Evolutionary conservation across 495 filamentous ascomycete species (phyloP), one percentile per base, ranked within the genome.

Genomic region (Penicillium lividum): DNA sequence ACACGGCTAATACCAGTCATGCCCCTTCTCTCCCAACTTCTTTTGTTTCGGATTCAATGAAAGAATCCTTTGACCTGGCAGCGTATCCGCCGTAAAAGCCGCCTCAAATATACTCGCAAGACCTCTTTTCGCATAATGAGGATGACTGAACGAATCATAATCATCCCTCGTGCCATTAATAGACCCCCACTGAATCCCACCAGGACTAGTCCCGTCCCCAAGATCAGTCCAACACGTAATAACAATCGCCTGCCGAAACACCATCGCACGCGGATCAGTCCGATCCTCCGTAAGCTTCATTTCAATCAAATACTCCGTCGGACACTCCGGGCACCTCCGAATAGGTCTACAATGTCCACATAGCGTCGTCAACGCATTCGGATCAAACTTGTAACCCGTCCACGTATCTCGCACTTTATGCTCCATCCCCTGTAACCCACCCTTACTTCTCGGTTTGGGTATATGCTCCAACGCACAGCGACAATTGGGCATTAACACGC

Each of bases 201-300:
- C 54, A 7, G 82, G 78, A 13, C 65, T 68, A 1, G 66, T 73
- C 4, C 81, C 80, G 71, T 83, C 74, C 3, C 84, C 84, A 33
- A 86, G 65, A 68, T 86, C 84, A 57, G 71, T 77, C 84, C 84
- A 86, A 25, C 82, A 66, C 16, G 82, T 86, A 15, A 86, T 80
- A n/a, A 80, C 72, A 52, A 86, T 77, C 7, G 79, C 78, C 56
- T 85, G 82, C 59, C 75, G 82, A 69, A 86, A 86, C 18, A 67
- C 63, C 5, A 65, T 42, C 5, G 51, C 55, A 7, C 52, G 59
- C 15, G 55, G 49, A 34, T 62, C 53, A 25, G 62, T 58, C 36
- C 61, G 70, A 58, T 86, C 81, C 64, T 85, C 82, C 2, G 76
- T 68, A 43, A 85, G 65, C 34, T 80, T 82, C 9, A 85, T 59